These are phyloP conservation scores for Trichoderma reesei DNA, from an alignment of 495 filamentous ascomycete genomes.

Conservation along the genomic window DNA sequence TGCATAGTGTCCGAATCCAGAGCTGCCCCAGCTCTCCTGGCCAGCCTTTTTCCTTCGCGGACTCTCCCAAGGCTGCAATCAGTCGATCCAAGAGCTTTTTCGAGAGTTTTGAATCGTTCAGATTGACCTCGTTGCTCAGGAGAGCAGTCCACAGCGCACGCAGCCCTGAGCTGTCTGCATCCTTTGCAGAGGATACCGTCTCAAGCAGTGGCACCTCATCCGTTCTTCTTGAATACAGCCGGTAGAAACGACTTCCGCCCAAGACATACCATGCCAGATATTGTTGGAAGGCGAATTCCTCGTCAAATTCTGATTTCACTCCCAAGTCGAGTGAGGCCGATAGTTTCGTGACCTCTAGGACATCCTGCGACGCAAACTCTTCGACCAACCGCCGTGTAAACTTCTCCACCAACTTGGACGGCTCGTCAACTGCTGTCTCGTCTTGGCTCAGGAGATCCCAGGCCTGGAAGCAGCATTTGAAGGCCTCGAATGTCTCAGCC, in stretches of 20 bases:
- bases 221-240: not conserved
- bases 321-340: not conserved
- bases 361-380: not conserved
- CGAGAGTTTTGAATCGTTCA: conserved; percentile 15
- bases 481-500: conserved; percentile 9
- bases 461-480: not conserved
- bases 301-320: not conserved
- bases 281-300: conserved; percentile 1
- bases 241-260: not conserved
- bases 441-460: conserved; percentile 10
- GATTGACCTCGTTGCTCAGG: conserved; percentile 14
- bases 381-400: not conserved
- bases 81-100: conserved; percentile 27
- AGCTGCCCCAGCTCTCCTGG: conserved; percentile 4
- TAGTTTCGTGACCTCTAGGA: not conserved
- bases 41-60: conserved; percentile 35
- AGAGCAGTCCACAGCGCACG: conserved; percentile 12
- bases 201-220: not conserved
- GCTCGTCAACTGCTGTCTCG: not conserved
- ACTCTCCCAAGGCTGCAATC: conserved; percentile 45
- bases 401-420: conserved; percentile 2
- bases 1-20: conserved; percentile 14
- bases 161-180: not conserved
- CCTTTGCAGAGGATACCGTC: not conserved
- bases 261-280: conserved; percentile 5